These are phyloP conservation scores for Marasmius sp. DNA, from an alignment of 1,284 basidiomycete genomes.

Conservation along the genomic window DNA sequence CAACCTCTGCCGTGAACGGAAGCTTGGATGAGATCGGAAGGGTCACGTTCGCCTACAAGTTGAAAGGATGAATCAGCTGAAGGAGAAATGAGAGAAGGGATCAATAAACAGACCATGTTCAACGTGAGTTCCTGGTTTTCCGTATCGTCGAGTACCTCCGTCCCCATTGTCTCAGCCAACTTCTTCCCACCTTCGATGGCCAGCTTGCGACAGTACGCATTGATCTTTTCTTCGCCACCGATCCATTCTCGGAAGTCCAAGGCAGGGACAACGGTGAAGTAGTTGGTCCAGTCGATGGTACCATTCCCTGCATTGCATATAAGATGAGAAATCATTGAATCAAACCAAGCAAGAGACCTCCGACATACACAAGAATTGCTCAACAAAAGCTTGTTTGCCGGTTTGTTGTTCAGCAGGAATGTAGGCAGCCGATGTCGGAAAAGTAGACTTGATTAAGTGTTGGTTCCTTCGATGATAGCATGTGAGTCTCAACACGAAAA, in stretches of 20 bases:
- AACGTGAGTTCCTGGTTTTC: conserved; percentile 59
- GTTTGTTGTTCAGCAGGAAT: conserved; percentile 36
- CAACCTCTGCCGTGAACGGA: conserved; percentile 28
- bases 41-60: conserved; percentile 50
- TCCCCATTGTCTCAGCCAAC: conserved; percentile 66
- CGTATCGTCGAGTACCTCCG: conserved; percentile 56
- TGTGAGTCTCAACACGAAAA: not conserved
- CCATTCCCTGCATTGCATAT: conserved; percentile 59
- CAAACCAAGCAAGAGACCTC: not conserved
- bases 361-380: conserved; percentile 59
- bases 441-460: conserved; percentile 68
- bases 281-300: conserved; percentile 59
- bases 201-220: conserved; percentile 72
- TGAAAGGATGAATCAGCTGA: not conserved
- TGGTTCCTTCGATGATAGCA: conserved; percentile 59
- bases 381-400: conserved; percentile 46
- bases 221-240: conserved; percentile 82
- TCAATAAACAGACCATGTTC: conserved; percentile 62
- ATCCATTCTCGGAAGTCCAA: conserved; percentile 78
- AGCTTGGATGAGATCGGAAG: conserved; percentile 48
- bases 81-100: not conserved
- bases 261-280: conserved; percentile 58
- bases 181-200: conserved; percentile 72
- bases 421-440: conserved; percentile 75
- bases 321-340: conserved; percentile 14